A percentile compares a stretch with the other conserved stretches of the same genome.
Evolutionary conservation across 2,329 filamentous ascomycete genomes (phyloP).

Genomic region (Penicillium sp.): DNA sequence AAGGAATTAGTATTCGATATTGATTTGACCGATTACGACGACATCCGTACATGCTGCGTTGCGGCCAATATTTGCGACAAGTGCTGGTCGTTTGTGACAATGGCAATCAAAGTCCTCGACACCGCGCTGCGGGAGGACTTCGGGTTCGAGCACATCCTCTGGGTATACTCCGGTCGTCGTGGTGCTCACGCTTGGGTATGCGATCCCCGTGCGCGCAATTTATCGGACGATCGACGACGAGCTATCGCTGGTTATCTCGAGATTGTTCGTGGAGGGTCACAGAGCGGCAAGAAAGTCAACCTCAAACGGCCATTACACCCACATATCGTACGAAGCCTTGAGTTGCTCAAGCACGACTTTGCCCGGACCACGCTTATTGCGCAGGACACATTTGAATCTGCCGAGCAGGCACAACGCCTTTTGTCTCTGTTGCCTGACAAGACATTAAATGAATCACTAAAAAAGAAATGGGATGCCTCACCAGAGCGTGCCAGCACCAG

Average conservation of each 20-base stretch:
- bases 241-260: constrained; percentile 88
- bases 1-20: constrained; percentile 99
- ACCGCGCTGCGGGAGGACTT: constrained; percentile 86
- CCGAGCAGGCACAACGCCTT: constrained; percentile 70
- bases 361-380: constrained; percentile 72
- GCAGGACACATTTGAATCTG: constrained; percentile 78
- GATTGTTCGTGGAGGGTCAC: constrained; percentile 78
- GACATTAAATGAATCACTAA: constrained; percentile 69
- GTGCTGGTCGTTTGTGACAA: constrained; percentile 96
- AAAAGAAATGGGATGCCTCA: constrained; percentile 85
- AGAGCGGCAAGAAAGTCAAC: constrained; percentile 84
- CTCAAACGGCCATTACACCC: constrained; percentile 81
- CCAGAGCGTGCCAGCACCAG: constrained; percentile 69
- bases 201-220: constrained; percentile 74
- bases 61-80: constrained; percentile 90
- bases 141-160: constrained; percentile 93
- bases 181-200: constrained; percentile 98
- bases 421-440: constrained; percentile 81
- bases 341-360: constrained; percentile 80
- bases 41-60: constrained; percentile 89
- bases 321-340: constrained; percentile 79
- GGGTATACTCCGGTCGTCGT: constrained; percentile 96
- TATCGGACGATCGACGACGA: constrained; percentile 81
- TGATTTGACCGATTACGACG: constrained; percentile 97
- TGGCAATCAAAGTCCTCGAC: constrained; percentile 94